Percentiles rank a stretch among this genome's conserved stretches.
These are phyloP conservation scores for Saccharomyces hybrid DNA, from an alignment of 1,139 yeast genomes.

Conservation along the genomic window DNA sequence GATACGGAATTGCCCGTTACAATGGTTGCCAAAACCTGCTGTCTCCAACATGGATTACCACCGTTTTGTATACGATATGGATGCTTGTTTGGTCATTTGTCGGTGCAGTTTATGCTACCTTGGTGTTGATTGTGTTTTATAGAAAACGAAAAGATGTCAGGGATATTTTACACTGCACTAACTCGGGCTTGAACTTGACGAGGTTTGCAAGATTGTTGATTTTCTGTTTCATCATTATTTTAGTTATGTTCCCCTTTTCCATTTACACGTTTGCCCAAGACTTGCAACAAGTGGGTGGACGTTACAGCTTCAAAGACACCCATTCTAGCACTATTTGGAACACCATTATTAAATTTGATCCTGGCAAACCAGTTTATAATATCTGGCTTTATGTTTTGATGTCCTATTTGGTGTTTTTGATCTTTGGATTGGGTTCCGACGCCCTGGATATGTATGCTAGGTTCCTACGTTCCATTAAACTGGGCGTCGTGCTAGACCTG, in stretches of 20 bases:
- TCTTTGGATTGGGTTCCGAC: slow-evolving; percentile 75
- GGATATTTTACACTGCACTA: slow-evolving; percentile 69
- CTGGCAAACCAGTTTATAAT: slow-evolving; percentile 29
- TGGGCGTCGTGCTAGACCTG: slow-evolving; percentile 31
- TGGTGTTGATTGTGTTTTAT: slow-evolving; percentile 50
- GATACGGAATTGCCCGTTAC: slow-evolving; percentile 53
- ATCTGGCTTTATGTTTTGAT: slow-evolving; percentile 52
- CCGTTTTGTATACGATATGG: slow-evolving; percentile 56
- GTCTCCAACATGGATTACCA: slow-evolving; percentile 41
- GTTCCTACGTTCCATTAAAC: slow-evolving; percentile 30
- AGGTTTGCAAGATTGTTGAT: slow-evolving; percentile 60
- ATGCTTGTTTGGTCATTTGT: slow-evolving; percentile 56
- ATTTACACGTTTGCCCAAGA: slow-evolving; percentile 44
- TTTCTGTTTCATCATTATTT: slow-evolving; percentile 58
- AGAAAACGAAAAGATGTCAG: slow-evolving; percentile 57
- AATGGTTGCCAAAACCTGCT: slow-evolving; percentile 56
- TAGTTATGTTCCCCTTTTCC: slow-evolving; percentile 58
- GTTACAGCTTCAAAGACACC: slow-evolving; percentile 36
- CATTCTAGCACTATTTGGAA: slow-evolving; percentile 44
- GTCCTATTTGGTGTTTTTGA: slow-evolving; percentile 54
- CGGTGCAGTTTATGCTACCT: slow-evolving; percentile 47
- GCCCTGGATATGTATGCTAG: slow-evolving; percentile 52
- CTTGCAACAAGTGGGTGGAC: slow-evolving; percentile 27
- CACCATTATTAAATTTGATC: slow-evolving; percentile 33
- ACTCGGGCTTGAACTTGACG: slow-evolving; percentile 60